Evolutionary conservation across 108 stramenopile species (phyloP).

Genomic region (Conticribra weissflogii): DNA sequence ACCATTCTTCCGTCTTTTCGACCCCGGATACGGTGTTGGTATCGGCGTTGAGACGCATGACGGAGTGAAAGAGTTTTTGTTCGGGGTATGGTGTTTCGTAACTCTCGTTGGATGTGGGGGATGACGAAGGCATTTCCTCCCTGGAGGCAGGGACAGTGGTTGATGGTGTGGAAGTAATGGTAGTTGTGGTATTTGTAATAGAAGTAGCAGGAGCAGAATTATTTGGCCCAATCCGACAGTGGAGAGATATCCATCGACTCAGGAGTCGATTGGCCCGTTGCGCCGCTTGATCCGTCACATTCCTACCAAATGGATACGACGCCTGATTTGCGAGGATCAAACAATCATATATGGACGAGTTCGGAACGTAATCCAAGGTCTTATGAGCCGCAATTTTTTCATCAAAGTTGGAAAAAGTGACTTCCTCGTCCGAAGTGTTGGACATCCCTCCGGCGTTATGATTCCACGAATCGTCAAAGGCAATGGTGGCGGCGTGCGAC

Average conservation of each 20-base stretch:
- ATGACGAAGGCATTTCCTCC: background rate
- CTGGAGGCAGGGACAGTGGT: too few relatives aligned
- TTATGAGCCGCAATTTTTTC: slow-evolving; percentile 18
- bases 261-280: slow-evolving; percentile 39
- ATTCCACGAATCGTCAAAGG: slow-evolving; percentile 27
- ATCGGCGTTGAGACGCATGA: slow-evolving; percentile 41
- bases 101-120: background rate
- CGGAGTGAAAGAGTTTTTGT: slow-evolving; percentile 39
- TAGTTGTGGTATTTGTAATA: background rate
- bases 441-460: slow-evolving; percentile 11
- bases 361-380: slow-evolving; percentile 5
- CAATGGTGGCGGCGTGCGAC: background rate
- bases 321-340: slow-evolving; percentile 33
- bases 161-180: too few relatives aligned
- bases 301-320: slow-evolving; percentile 29
- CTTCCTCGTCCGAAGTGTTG: background rate
- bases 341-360: slow-evolving; percentile 26
- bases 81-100: slow-evolving; percentile 12
- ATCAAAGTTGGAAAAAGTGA: slow-evolving; percentile 18
- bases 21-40: slow-evolving; percentile 19
- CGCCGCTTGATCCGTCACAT: slow-evolving; percentile 15
- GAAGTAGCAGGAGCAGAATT: background rate
- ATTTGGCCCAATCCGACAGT: slow-evolving; percentile 8
- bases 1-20: slow-evolving; percentile 32
- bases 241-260: slow-evolving; percentile 39